These are phyloP conservation scores for Aspergillus phoenicis DNA, from an alignment of 2,329 filamentous ascomycete species.

Conservation along the genomic window DNA sequence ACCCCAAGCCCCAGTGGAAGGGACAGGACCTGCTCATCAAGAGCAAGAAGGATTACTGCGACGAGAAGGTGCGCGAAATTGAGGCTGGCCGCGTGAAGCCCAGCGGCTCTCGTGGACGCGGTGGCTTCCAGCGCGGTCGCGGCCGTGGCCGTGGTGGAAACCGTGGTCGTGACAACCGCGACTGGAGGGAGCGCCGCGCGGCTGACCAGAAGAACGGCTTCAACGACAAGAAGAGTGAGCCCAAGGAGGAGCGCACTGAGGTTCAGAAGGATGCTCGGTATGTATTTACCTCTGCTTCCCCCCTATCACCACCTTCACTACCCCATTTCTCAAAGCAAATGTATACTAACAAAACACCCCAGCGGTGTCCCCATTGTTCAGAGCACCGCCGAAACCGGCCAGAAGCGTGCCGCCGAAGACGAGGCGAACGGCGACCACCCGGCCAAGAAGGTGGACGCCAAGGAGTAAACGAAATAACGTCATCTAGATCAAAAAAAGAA, in stretches of 20 bases:
- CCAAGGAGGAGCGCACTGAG: slow-evolving; percentile 31
- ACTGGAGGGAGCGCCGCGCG: slow-evolving; percentile 49
- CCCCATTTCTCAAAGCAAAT: neutral
- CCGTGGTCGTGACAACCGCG: slow-evolving; percentile 38
- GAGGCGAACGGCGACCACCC: slow-evolving; percentile 40
- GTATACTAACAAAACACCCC: neutral
- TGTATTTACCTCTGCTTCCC: neutral
- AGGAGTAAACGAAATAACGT: slow-evolving; percentile 37
- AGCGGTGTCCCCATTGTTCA: slow-evolving; percentile 51
- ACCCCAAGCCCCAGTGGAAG: slow-evolving; percentile 83
- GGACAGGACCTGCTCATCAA: slow-evolving; percentile 77
- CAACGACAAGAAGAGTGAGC: slow-evolving; percentile 25
- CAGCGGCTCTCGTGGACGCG: slow-evolving; percentile 43
- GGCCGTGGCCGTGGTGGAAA: slow-evolving; percentile 48
- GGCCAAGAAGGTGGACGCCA: slow-evolving; percentile 53
- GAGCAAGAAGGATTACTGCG: slow-evolving; percentile 84
- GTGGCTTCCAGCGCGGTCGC: slow-evolving; percentile 46
- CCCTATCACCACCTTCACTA: neutral
- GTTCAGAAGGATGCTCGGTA: slow-evolving; percentile 48
- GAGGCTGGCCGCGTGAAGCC: slow-evolving; percentile 69
- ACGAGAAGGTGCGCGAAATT: slow-evolving; percentile 74
- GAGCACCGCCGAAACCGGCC: slow-evolving; percentile 38
- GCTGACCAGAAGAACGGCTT: slow-evolving; percentile 50
- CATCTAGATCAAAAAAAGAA: neutral
- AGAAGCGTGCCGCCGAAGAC: slow-evolving; percentile 49